Percentiles rank a stretch among this genome's conserved stretches.
phyloP scores from a whole-genome alignment of 2,329 filamentous ascomycete genomes.

The Ilyonectria robusta region DNA sequence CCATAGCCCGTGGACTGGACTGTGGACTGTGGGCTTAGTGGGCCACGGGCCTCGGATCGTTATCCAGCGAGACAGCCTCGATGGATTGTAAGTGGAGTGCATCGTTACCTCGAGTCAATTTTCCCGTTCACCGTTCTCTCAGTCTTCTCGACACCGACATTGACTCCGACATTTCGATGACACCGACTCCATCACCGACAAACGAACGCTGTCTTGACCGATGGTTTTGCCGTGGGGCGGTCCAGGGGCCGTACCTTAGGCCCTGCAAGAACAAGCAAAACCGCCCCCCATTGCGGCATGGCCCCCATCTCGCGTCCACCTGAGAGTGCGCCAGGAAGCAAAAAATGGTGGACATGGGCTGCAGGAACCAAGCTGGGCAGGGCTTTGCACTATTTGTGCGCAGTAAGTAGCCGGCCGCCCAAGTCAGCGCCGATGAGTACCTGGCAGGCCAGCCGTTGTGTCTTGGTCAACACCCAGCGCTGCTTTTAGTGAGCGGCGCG shows the following conservation, averaged over 20 bases:
- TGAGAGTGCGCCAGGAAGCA: slow-evolving; percentile 26
- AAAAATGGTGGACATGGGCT: slow-evolving; percentile 41
- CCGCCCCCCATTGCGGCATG: slow-evolving; percentile 26
- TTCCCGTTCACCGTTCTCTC: slow-evolving; percentile 40
- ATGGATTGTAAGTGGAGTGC: slow-evolving; percentile 41
- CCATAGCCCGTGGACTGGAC: slow-evolving; percentile 23
- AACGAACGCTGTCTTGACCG: slow-evolving; percentile 43
- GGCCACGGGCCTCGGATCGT: slow-evolving; percentile 37
- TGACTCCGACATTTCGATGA: slow-evolving; percentile 42
- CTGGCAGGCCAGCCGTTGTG: slow-evolving; percentile 35
- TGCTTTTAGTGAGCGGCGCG: slow-evolving; percentile 41
- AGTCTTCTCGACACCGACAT: slow-evolving; percentile 45
- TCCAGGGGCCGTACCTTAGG: slow-evolving; percentile 40
- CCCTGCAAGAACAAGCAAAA: slow-evolving; percentile 40
- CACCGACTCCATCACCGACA: slow-evolving; percentile 45
- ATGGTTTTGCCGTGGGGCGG: slow-evolving; percentile 41
- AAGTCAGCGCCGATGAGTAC: slow-evolving; percentile 32
- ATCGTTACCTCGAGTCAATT: slow-evolving; percentile 22
- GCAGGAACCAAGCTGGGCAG: slow-evolving; percentile 30
- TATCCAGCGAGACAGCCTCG: slow-evolving; percentile 40
- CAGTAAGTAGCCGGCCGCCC: slow-evolving; percentile 34
- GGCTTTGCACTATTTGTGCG: not conserved
- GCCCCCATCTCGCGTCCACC: slow-evolving; percentile 29
- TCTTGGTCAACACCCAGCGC: slow-evolving; percentile 42
- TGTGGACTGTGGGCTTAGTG: slow-evolving; percentile 28